Evolutionary conservation across 1,139 yeast species (phyloP), one percentile per base, ranked within the genome.

Genomic region (Nadsonia starkeyi-henricii): DNA sequence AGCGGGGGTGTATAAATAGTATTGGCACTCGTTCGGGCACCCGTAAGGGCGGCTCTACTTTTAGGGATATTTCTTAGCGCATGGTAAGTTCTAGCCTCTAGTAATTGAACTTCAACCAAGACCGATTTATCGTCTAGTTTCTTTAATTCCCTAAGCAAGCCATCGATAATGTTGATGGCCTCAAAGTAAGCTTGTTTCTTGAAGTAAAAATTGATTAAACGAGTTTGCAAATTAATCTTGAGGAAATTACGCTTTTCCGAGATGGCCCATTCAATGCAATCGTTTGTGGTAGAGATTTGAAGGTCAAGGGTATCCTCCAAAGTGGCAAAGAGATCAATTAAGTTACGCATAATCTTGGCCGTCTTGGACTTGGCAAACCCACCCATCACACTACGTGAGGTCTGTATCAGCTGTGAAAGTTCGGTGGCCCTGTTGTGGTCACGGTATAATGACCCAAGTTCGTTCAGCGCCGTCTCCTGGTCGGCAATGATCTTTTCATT

Each of bases 1-100:
- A 81, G 71, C n/a, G 97, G 86, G 12, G 97, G 96, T 58, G 96
- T 85, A 68, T 89, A 93, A 51, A 93, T 86, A 41, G 96, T 78
- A 64, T 91, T 93, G 17, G 98, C 98, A 5, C 95, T 83, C 0
- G 98, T 93, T 66, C 97, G 78, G 1, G 98, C 96, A 51, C 95
- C 81, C 3, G 98, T 89, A 57, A 93, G 74, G 3, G 96, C 81
- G 5, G 97, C 97, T 60, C 86, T 78, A 15, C 95, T 76, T 67
- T 89, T 91, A n/a, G 96, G 85, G 59, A 85, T 74, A 63, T 93
- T 93, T 64, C 96, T 77, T 58, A 93, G 72, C 26, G 95, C 89
- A 64, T 89, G 96, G 65, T 83, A 91, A 43, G 85, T 86, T 62
- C 86, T 83, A 26, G 93, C 76, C 65, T 93, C 98, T 57, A 91